These are phyloP conservation scores for Phoma sp. DNA, from an alignment of 2,329 filamentous ascomycete genomes.

Conservation along the genomic window DNA sequence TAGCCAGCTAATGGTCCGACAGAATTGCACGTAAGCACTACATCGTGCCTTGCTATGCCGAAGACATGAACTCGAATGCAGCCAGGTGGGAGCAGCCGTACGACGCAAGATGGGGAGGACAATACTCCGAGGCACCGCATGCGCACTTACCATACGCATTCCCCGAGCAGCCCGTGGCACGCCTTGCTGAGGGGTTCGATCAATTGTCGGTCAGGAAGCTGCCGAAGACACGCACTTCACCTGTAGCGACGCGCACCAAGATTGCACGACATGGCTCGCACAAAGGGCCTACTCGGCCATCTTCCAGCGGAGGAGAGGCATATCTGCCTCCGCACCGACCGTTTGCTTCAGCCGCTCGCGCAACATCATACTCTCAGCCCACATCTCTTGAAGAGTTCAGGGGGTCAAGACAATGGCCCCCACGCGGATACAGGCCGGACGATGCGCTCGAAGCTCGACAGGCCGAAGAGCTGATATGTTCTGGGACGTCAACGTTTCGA, in stretches of 20 bases:
- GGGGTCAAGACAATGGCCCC: slow-evolving; percentile 47
- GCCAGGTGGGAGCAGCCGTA: slow-evolving; percentile 43
- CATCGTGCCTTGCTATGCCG: slow-evolving; percentile 41
- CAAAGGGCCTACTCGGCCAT: slow-evolving; percentile 37
- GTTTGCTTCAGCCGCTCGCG: slow-evolving; percentile 33
- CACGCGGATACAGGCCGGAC: slow-evolving; percentile 44
- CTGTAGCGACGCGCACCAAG: slow-evolving; percentile 42
- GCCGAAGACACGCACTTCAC: slow-evolving; percentile 42
- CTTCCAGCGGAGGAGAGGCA: slow-evolving; percentile 41
- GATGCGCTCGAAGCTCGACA: slow-evolving; percentile 38
- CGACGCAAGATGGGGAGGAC: slow-evolving; percentile 23
- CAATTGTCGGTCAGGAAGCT: slow-evolving; percentile 37
- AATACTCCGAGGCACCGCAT: slow-evolving; percentile 30
- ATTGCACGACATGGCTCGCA: slow-evolving; percentile 47
- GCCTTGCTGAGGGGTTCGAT: slow-evolving; percentile 29
- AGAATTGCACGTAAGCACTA: slow-evolving; percentile 27
- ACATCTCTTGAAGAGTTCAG: slow-evolving; percentile 47
- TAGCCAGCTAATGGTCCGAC: slow-evolving; percentile 32
- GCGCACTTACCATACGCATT: slow-evolving; percentile 35
- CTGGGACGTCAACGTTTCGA: slow-evolving; percentile 49
- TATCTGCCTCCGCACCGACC: slow-evolving; percentile 34
- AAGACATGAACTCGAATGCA: slow-evolving; percentile 47
- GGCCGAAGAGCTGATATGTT: slow-evolving; percentile 48
- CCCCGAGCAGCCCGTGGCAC: slow-evolving; percentile 30
- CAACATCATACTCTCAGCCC: slow-evolving; percentile 46